Conservation (phyloP, 495 filamentous ascomycete species). For the Daldinia concentrica region DNA sequence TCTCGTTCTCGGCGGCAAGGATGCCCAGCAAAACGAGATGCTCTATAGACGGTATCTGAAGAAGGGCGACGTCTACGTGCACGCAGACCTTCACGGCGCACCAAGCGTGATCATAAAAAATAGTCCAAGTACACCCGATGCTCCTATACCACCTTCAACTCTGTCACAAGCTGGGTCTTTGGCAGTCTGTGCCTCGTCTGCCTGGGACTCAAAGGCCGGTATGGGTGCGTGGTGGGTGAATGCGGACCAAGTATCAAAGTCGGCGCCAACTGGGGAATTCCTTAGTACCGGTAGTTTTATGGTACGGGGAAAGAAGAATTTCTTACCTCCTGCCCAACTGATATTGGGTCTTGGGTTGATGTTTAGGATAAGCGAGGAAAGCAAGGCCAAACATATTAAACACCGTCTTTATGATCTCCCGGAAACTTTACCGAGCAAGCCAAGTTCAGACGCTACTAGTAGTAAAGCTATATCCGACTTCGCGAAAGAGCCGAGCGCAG, state of each 20-base stretch:
- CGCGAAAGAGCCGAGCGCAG: constrained; percentile 14
- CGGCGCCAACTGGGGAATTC: constrained; percentile 78
- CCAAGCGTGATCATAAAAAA: constrained; percentile 88
- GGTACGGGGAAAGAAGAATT: constrained; percentile 86
- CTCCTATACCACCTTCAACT: constrained; percentile 90
- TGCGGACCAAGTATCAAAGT: constrained; percentile 88
- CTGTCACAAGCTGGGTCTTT: constrained; percentile 88
- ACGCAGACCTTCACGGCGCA: constrained; percentile 89
- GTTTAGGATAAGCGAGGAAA: constrained; percentile 90
- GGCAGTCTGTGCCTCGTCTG: constrained; percentile 81
- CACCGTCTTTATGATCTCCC: constrained; percentile 67
- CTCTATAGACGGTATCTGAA: constrained; percentile 84
- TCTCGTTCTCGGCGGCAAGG: constrained; percentile 84
- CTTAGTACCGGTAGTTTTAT: constrained; percentile 79
- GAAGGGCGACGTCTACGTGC: constrained; percentile 90
- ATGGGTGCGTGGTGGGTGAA: constrained; percentile 97
- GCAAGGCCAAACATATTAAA: constrained; percentile 79
- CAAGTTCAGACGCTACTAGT: constrained; percentile 9
- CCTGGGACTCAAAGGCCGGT: constrained; percentile 94
- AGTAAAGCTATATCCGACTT: not conserved
- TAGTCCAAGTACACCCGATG: constrained; percentile 72
- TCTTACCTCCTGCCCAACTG: constrained; percentile 86
- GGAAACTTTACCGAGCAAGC: constrained; percentile 6
- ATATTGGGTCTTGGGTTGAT: constrained; percentile 86
- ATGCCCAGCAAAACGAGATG: constrained; percentile 90